Conservation (phyloP, 768 basidiomycete species). For the Dioszegia aurantiaca region DNA sequence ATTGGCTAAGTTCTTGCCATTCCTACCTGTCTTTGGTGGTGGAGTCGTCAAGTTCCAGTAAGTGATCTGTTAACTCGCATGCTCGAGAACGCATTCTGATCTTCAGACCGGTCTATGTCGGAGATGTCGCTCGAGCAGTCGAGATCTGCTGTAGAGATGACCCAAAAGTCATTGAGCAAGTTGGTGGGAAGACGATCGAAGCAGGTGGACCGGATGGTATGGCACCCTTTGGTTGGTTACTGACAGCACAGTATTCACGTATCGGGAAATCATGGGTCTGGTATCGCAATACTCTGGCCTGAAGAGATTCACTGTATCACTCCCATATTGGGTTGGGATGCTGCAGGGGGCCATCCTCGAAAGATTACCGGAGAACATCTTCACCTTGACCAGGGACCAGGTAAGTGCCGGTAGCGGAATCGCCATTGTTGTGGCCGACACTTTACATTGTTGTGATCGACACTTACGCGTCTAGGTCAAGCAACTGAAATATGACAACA, state of each 20-base stretch:
- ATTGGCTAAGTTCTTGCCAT: conserved; percentile 63
- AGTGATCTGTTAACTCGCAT: conserved; percentile 12
- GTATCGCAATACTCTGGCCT: conserved; percentile 61
- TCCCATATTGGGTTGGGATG: conserved; percentile 65
- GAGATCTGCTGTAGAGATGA: conserved; percentile 61
- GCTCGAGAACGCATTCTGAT: conserved; percentile 10
- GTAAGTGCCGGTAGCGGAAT: conserved; percentile 56
- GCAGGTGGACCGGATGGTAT: conserved; percentile 59
- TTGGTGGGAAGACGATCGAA: conserved; percentile 58
- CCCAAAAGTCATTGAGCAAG: conserved; percentile 49
- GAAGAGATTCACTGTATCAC: conserved; percentile 61
- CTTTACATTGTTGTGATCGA: background rate
- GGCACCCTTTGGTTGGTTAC: conserved; percentile 23
- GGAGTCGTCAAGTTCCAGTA: conserved; percentile 64
- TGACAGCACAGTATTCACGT: conserved; percentile 61
- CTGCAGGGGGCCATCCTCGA: conserved; percentile 68
- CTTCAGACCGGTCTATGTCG: conserved; percentile 63
- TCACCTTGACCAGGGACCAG: conserved; percentile 70
- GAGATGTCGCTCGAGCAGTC: conserved; percentile 64
- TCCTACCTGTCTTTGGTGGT: conserved; percentile 74
- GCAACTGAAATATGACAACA: conserved; percentile 64
- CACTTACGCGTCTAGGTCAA: conserved; percentile 55
- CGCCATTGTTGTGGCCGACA: background rate
- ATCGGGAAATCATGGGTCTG: conserved; percentile 65
- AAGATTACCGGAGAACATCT: conserved; percentile 62